These are phyloP conservation scores for Lotus japonicus DNA, from an alignment of 306 rosid genomes.

Conservation along the genomic window DNA sequence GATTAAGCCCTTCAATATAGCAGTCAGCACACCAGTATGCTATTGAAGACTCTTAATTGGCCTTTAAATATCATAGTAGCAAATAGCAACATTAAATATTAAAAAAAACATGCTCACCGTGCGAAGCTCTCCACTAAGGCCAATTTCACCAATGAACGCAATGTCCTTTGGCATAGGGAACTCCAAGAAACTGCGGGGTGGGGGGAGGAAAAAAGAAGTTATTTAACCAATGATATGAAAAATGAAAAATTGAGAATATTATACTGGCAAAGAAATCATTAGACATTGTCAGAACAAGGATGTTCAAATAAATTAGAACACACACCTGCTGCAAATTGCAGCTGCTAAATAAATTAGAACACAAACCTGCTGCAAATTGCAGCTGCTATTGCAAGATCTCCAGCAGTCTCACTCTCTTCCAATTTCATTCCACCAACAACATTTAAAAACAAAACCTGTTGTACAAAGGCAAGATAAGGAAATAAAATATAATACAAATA, in stretches of 20 bases:
- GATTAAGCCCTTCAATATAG: not conserved
- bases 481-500: not conserved
- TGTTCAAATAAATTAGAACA: slow-evolving; percentile 18
- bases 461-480: slow-evolving; percentile 15
- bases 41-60: not conserved
- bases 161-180: slow-evolving; percentile 66
- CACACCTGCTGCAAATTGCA: slow-evolving; percentile 99
- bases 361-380: slow-evolving; percentile 99
- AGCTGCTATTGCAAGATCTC: slow-evolving; percentile 93
- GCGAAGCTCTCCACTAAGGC: slow-evolving; percentile 93
- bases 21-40: not conserved
- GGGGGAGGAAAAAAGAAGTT: not conserved
- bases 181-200: slow-evolving; percentile 69
- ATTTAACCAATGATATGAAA: slow-evolving; percentile 4
- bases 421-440: slow-evolving; percentile 68
- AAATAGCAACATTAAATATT: not conserved
- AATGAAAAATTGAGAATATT: too few species aligned
- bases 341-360: slow-evolving; percentile 50
- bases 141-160: slow-evolving; percentile 93
- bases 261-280: too few species aligned
- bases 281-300: not conserved
- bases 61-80: not conserved
- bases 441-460: slow-evolving; percentile 64
- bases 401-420: slow-evolving; percentile 88
- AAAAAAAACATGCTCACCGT: slow-evolving; percentile 44